Conservation (phyloP, 345 rosid species). For the Euphorbia pulcherrima region DNA sequence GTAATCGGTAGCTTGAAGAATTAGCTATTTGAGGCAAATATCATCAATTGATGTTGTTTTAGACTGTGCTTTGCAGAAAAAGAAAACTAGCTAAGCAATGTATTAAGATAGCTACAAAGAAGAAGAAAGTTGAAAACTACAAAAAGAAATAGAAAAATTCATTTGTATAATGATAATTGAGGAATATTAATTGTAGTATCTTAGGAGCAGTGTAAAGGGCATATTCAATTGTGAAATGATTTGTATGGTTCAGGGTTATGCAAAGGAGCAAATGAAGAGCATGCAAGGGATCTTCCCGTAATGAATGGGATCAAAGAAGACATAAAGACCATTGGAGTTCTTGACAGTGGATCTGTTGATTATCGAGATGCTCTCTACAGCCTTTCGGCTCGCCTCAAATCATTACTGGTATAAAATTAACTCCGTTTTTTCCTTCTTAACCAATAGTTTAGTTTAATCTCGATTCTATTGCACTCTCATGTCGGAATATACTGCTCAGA, state of each 20-base stretch:
- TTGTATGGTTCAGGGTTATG: conserved; percentile 48
- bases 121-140: not conserved
- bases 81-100: not conserved
- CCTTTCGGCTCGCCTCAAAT: conserved; percentile 52
- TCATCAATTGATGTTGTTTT: not conserved
- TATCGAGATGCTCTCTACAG: conserved; percentile 46
- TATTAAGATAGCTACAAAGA: not conserved
- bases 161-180: too few species aligned
- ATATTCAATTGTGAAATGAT: not conserved
- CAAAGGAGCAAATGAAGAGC: conserved; percentile 55
- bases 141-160: not conserved
- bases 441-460: not conserved
- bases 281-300: conserved; percentile 63
- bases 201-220: not conserved
- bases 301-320: conserved; percentile 74
- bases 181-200: too few species aligned
- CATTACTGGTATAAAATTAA: conserved; percentile 38
- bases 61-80: not conserved
- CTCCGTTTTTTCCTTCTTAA: not conserved
- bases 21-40: not conserved
- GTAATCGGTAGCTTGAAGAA: not conserved
- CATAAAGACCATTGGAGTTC: conserved; percentile 57
- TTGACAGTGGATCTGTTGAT: conserved; percentile 39
- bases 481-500: not conserved
- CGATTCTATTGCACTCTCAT: not conserved